These are phyloP conservation scores for Wickerhamomyces rabaulensis DNA, from an alignment of 805 yeast species.

Conservation along the genomic window DNA sequence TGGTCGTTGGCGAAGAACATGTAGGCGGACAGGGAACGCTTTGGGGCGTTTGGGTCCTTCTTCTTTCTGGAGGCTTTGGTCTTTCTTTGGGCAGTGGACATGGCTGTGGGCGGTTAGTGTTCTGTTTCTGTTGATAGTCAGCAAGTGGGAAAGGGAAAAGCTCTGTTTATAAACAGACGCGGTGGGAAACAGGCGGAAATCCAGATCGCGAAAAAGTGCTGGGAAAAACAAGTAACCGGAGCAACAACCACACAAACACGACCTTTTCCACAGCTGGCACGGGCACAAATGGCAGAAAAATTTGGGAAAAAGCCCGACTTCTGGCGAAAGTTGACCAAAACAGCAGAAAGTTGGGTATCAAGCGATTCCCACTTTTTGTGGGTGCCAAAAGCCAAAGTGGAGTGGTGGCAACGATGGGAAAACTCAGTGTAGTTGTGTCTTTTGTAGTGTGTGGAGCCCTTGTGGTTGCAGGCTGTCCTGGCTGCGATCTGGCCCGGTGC, in stretches of 20 bases:
- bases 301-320: no score
- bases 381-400: no score
- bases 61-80: slow-evolving; percentile 38
- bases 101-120: slow-evolving; percentile 6
- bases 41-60: slow-evolving; percentile 94
- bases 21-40: slow-evolving; percentile 96
- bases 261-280: no score
- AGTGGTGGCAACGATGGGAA: no score
- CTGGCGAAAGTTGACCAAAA: no score
- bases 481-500: no score
- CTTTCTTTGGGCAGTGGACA: slow-evolving; percentile 36
- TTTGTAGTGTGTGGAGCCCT: no score
- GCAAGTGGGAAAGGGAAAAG: neutral
- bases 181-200: neutral
- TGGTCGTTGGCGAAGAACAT: slow-evolving; percentile 98
- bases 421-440: no score
- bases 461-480: no score
- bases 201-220: neutral
- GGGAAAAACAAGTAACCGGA: neutral
- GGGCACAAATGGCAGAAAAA: no score
- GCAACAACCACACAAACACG: neutral
- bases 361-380: neutral
- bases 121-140: no score
- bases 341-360: neutral
- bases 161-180: neutral